Conservation (phyloP, 2,329 filamentous ascomycete genomes). For the Beauveria sp. region DNA sequence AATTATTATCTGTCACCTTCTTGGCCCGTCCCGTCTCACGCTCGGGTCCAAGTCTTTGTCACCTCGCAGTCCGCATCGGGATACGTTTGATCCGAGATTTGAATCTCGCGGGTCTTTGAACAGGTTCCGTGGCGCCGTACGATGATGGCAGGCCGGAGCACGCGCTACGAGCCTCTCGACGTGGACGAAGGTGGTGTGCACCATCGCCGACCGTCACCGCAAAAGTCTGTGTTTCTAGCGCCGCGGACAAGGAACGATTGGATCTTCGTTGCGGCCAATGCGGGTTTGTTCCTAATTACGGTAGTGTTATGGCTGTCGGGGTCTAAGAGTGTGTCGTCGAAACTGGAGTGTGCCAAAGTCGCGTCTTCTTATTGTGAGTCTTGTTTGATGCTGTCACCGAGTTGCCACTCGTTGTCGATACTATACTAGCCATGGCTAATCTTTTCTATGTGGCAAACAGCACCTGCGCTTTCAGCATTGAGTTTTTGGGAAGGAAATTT, state of each 20-base stretch:
- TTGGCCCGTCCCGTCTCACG: background rate
- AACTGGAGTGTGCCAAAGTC: background rate
- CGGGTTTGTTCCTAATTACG: background rate
- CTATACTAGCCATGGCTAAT: background rate
- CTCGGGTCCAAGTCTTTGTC: background rate
- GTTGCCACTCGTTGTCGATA: background rate
- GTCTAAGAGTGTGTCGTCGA: background rate
- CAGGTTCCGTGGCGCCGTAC: background rate
- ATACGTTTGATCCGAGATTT: background rate
- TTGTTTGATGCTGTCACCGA: background rate
- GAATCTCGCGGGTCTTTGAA: background rate
- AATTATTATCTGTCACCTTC: background rate
- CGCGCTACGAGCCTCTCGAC: constrained; percentile 4
- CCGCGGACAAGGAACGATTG: constrained; percentile 1
- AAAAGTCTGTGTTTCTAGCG: background rate
- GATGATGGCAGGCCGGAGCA: background rate
- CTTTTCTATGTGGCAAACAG: background rate
- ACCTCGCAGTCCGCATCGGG: background rate
- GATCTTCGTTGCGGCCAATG: background rate
- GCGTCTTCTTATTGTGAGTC: constrained; percentile 6
- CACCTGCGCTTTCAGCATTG: background rate
- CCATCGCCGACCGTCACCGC: background rate
- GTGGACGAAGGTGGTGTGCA: background rate
- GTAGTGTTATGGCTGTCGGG: background rate
- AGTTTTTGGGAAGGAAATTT: constrained; percentile 6